Percentiles rank a stretch among this genome's conserved stretches.
Conservation (phyloP, 805 yeast species). For the Saccharomycopsis microspora region DNA sequence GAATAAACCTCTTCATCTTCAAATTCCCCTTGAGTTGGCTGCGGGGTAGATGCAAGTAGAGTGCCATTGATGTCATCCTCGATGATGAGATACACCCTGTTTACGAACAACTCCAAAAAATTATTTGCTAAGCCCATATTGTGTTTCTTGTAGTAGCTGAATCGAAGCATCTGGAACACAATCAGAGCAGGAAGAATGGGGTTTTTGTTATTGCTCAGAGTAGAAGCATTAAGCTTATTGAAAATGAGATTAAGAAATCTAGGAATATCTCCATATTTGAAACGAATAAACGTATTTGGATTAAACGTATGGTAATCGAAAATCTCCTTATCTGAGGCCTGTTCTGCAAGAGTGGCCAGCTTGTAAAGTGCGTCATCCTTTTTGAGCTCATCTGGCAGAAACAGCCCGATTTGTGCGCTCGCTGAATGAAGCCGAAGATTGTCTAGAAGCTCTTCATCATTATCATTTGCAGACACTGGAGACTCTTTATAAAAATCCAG, state of each 20-base stretch:
- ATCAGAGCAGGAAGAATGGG: conserved; percentile 58
- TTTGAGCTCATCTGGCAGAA: not conserved
- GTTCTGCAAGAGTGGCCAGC: not conserved
- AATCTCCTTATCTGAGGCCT: conserved; percentile 1
- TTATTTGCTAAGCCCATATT: conserved; percentile 45
- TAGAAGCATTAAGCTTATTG: conserved; percentile 35
- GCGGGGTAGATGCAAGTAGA: not conserved
- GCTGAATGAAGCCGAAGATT: conserved; percentile 2
- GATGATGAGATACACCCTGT: conserved; percentile 12
- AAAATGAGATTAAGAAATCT: conserved; percentile 58
- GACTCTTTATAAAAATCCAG: conserved; percentile 1
- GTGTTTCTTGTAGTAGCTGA: conserved; percentile 47
- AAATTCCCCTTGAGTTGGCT: not conserved
- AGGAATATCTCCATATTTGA: conserved; percentile 57
- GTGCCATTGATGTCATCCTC: conserved; percentile 5
- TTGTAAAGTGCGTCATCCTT: conserved; percentile 4
- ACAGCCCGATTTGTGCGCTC: not conserved
- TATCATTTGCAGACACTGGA: not conserved
- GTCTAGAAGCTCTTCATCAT: conserved; percentile 5
- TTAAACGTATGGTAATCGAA: conserved; percentile 3
- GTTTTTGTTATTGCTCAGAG: conserved; percentile 32
- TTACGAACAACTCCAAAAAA: conserved; percentile 34
- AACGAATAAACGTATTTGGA: conserved; percentile 45
- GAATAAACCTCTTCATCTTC: not conserved
- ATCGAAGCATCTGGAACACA: conserved; percentile 58